phyloP scores from a whole-genome alignment of 306 rosid genomes.

The Mimosa bimucronata region DNA sequence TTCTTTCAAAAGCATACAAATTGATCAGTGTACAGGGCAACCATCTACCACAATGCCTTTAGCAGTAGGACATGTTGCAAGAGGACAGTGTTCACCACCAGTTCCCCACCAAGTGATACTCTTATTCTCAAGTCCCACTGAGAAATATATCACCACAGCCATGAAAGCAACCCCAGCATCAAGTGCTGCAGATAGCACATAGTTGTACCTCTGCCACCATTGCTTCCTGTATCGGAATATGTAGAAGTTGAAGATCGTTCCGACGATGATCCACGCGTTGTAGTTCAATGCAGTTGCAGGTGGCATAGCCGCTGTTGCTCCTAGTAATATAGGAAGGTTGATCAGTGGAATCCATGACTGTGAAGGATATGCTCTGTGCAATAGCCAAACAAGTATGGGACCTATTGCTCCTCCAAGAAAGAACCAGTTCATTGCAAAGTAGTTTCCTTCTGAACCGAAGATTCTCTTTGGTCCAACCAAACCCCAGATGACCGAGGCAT shows the following conservation, averaged over 20 bases:
- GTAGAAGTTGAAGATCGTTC: constrained; percentile 78
- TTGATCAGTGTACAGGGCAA: constrained; percentile 52
- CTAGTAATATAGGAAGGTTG: constrained; percentile 84
- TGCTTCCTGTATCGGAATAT: constrained; percentile 73
- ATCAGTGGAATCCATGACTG: constrained; percentile 79
- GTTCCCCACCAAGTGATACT: constrained; percentile 77
- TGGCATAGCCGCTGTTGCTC: constrained; percentile 82
- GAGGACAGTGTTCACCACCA: constrained; percentile 69
- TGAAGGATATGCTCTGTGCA: constrained; percentile 69
- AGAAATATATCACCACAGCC: constrained; percentile 66
- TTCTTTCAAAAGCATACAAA: neutral
- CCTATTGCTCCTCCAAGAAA: constrained; percentile 81
- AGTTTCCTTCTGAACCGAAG: constrained; percentile 73
- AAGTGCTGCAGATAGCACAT: constrained; percentile 79
- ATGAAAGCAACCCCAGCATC: constrained; percentile 92
- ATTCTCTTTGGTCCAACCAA: constrained; percentile 73
- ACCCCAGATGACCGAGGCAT: constrained; percentile 91
- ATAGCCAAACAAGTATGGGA: constrained; percentile 69
- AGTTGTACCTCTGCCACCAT: constrained; percentile 96
- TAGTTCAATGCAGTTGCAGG: constrained; percentile 80
- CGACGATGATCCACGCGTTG: constrained; percentile 73
- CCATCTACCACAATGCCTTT: constrained; percentile 56
- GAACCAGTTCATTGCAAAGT: constrained; percentile 78
- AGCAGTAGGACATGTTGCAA: constrained; percentile 77
- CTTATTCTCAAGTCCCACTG: constrained; percentile 58